phyloP scores from a whole-genome alignment of 2,329 filamentous ascomycete genomes.

The Claviceps sp. region DNA sequence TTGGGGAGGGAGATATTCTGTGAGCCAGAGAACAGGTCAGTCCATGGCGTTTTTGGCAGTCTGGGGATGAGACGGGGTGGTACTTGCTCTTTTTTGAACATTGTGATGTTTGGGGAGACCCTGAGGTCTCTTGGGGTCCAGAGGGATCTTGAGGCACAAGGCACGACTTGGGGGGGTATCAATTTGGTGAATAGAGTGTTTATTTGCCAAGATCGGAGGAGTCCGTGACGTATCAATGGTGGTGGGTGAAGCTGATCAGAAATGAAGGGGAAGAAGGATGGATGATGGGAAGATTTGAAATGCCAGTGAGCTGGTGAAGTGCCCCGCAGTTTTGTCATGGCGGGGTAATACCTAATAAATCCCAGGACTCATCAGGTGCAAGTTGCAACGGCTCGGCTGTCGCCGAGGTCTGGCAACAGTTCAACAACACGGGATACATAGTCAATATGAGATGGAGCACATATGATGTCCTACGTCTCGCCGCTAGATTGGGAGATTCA shows the following conservation, averaged over 20 bases:
- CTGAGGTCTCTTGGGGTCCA: not conserved
- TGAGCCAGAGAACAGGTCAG: not conserved
- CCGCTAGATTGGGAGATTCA: too few species aligned
- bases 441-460: too few species aligned
- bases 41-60: not conserved
- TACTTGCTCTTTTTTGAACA: slow-evolving; percentile 89
- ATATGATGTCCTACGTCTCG: too few species aligned
- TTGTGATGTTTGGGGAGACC: slow-evolving; percentile 26
- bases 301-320: not conserved
- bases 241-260: not conserved
- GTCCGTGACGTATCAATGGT: too few species aligned
- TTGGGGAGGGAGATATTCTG: slow-evolving; percentile 63
- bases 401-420: too few species aligned
- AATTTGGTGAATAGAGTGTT: too few species aligned
- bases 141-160: too few species aligned
- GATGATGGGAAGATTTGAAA: not conserved
- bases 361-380: not conserved
- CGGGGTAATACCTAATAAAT: not conserved
- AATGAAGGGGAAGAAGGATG: slow-evolving; percentile 4
- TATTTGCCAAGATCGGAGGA: too few species aligned
- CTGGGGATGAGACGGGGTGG: not conserved
- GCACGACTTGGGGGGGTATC: too few species aligned
- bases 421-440: too few species aligned
- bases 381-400: not conserved
- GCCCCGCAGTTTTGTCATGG: slow-evolving; percentile 6